Percentiles rank a stretch among this genome's conserved stretches.
Evolutionary conservation across 768 basidiomycete genomes (phyloP).

Genomic region (Megacollybia marginata): DNA sequence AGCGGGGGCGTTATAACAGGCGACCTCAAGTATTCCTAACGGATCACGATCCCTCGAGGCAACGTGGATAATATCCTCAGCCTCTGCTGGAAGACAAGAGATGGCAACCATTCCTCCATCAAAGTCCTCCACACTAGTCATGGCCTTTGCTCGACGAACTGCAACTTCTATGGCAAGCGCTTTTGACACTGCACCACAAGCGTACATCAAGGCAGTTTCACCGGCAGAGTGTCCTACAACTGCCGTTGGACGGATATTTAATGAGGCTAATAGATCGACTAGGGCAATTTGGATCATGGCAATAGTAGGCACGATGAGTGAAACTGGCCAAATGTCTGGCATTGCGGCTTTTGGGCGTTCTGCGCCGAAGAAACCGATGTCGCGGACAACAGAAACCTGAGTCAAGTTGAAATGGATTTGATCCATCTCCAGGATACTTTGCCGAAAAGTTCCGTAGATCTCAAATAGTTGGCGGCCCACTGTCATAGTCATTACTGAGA

Average conservation of each 20-base stretch:
- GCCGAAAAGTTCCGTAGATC: too few species aligned
- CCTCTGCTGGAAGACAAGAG: too few species aligned
- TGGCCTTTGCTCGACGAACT: too few species aligned
- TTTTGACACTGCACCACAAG: slow-evolving; percentile 19
- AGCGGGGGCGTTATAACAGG: too few species aligned
- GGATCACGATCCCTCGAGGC: too few species aligned
- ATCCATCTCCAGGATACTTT: slow-evolving; percentile 31
- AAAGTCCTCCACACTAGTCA: too few species aligned
- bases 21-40: too few species aligned
- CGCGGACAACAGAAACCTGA: slow-evolving; percentile 27
- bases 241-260: slow-evolving; percentile 28
- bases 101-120: too few species aligned
- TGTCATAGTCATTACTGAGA: too few species aligned
- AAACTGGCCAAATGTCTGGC: slow-evolving; percentile 23
- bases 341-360: slow-evolving; percentile 6
- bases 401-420: slow-evolving; percentile 18
- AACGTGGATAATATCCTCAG: too few species aligned
- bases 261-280: slow-evolving; percentile 27
- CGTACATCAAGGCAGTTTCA: slow-evolving; percentile 35
- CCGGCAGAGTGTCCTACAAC: slow-evolving; percentile 42
- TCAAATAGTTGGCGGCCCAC: slow-evolving; percentile 31
- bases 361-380: slow-evolving; percentile 27
- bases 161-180: too few species aligned
- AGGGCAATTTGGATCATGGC: slow-evolving; percentile 40
- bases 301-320: slow-evolving; percentile 31